Percentiles rank a stretch among this genome's conserved stretches.
Conservation (phyloP, 768 basidiomycete genomes). For the Agaricus blazei region DNA sequence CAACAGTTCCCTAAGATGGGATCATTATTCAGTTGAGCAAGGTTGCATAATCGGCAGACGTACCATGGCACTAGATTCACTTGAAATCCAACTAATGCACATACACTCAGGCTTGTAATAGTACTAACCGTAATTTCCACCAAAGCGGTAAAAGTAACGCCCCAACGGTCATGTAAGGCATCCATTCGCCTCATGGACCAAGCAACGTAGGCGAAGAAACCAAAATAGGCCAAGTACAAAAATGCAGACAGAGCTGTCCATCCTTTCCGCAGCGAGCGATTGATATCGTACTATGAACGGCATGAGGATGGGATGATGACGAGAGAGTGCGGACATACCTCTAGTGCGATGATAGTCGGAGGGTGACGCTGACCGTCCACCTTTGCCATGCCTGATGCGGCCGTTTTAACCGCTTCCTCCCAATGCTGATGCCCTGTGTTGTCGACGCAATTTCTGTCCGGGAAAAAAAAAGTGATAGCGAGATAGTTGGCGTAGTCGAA, state of each 20-base stretch:
- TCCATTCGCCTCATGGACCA: slow-evolving; percentile 74
- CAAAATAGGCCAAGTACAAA: slow-evolving; percentile 70
- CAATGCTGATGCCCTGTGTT: slow-evolving; percentile 59
- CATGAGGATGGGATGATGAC: slow-evolving; percentile 10
- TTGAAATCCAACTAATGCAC: slow-evolving; percentile 83
- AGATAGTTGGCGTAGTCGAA: slow-evolving; percentile 67
- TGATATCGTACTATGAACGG: slow-evolving; percentile 45
- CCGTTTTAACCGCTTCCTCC: slow-evolving; percentile 46
- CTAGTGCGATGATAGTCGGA: slow-evolving; percentile 40
- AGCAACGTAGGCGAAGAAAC: slow-evolving; percentile 71
- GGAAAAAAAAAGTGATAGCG: slow-evolving; percentile 80
- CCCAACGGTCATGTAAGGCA: slow-evolving; percentile 85
- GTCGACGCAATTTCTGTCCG: slow-evolving; percentile 64
- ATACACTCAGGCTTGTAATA: slow-evolving; percentile 89
- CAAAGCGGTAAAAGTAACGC: slow-evolving; percentile 88
- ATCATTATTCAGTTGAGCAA: slow-evolving; percentile 7
- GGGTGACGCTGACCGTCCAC: slow-evolving; percentile 26
- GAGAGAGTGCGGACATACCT: slow-evolving; percentile 26
- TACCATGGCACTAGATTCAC: slow-evolving; percentile 90
- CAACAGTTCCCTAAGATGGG: slow-evolving; percentile 65
- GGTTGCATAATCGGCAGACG: slow-evolving; percentile 14
- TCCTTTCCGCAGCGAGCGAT: slow-evolving; percentile 37
- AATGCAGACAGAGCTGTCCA: slow-evolving; percentile 64
- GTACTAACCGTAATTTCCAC: slow-evolving; percentile 92
- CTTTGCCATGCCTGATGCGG: slow-evolving; percentile 28